Evolutionary conservation across 2,329 filamentous ascomycete genomes (phyloP).

Genomic region (Epichloe sylvatica): DNA sequence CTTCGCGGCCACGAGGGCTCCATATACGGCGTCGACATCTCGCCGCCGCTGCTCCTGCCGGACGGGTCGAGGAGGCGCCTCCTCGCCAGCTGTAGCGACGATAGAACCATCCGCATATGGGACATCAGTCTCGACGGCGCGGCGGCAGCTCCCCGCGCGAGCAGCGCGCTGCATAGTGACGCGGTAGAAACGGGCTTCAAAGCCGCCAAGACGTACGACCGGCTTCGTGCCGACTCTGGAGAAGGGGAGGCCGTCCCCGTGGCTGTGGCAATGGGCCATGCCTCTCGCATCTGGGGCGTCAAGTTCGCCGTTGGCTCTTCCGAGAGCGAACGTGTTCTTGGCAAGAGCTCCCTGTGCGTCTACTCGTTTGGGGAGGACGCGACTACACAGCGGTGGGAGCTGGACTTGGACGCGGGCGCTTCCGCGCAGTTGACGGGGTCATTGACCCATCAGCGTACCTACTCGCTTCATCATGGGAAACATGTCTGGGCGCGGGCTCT

Average conservation of each 20-base stretch:
- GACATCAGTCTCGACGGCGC: constrained; percentile 46
- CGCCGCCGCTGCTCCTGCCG: constrained; percentile 32
- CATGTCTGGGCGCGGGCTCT: constrained; percentile 70
- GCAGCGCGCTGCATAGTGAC: background rate
- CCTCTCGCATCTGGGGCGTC: constrained; percentile 80
- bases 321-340: background rate
- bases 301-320: constrained; percentile 38
- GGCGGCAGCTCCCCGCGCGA: background rate
- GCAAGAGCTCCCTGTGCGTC: constrained; percentile 22
- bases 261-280: constrained; percentile 70
- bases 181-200: constrained; percentile 48
- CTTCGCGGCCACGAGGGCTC: constrained; percentile 73
- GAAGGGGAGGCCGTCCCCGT: constrained; percentile 20
- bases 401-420: background rate
- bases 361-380: constrained; percentile 80
- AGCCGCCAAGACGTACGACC: constrained; percentile 13
- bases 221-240: constrained; percentile 1
- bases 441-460: constrained; percentile 40
- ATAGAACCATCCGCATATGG: constrained; percentile 81
- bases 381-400: constrained; percentile 56
- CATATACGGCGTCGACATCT: constrained; percentile 80
- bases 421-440: constrained; percentile 8
- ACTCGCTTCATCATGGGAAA: constrained; percentile 65
- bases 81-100: constrained; percentile 89
- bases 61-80: constrained; percentile 37